These are phyloP conservation scores for Saccharomycopsis hybrid DNA, from an alignment of 1,139 yeast genomes.

Conservation along the genomic window DNA sequence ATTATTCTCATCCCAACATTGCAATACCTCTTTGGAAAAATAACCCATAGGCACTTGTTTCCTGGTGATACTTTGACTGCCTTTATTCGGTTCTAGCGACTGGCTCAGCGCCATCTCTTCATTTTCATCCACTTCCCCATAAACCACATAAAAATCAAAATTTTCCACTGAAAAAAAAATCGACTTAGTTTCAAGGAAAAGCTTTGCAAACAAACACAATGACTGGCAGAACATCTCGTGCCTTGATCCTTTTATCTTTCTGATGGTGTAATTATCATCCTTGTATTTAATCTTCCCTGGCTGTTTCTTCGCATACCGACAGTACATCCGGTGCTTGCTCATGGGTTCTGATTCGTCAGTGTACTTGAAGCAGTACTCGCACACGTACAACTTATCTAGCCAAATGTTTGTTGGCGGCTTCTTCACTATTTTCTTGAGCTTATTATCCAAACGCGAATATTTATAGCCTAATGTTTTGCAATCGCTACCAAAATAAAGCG, in stretches of 20 bases:
- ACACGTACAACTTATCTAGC: conserved; percentile 61
- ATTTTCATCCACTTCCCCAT: conserved; percentile 32
- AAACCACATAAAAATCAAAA: conserved; percentile 74
- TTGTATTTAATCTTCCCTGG: conserved; percentile 70
- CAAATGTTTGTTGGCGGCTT: conserved; percentile 30
- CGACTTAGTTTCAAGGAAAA: conserved; percentile 87
- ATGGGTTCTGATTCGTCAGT: conserved; percentile 40
- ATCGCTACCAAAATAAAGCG: conserved; percentile 54
- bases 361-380: conserved; percentile 82
- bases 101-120: not conserved
- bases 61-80: too few species aligned
- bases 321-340: conserved; percentile 38
- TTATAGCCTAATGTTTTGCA: conserved; percentile 29
- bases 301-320: conserved; percentile 38
- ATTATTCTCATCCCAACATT: conserved; percentile 74
- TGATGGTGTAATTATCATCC: conserved; percentile 50
- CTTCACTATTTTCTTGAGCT: conserved; percentile 15
- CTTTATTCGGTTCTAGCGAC: too few species aligned
- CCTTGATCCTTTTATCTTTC: conserved; percentile 59
- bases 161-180: conserved; percentile 73
- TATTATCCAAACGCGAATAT: conserved; percentile 15
- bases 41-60: conserved; percentile 68
- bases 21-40: conserved; percentile 78
- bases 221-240: conserved; percentile 72
- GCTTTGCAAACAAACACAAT: conserved; percentile 74